These are phyloP conservation scores for Chalaropsis ovoidea DNA, from an alignment of 2,329 filamentous ascomycete species.

Conservation along the genomic window DNA sequence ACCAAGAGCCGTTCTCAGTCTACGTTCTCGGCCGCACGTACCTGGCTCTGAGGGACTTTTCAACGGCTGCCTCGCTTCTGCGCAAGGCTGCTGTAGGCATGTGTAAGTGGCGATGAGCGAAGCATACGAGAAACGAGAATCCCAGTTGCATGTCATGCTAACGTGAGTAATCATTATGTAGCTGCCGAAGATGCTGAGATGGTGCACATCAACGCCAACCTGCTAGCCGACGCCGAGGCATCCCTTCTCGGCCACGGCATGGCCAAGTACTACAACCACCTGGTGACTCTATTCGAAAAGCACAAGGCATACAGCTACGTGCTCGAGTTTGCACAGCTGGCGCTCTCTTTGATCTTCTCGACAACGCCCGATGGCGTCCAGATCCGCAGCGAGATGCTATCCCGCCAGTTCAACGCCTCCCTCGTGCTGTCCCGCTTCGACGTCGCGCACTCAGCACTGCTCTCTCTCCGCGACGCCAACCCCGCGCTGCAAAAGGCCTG, in stretches of 20 bases:
- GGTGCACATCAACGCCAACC: conserved; percentile 32
- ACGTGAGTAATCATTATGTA: conserved; percentile 31
- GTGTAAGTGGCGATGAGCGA: conserved; percentile 48
- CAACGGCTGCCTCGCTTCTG: conserved; percentile 64
- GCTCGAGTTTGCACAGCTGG: conserved; percentile 69
- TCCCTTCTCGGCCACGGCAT: conserved; percentile 65
- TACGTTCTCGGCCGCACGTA: conserved; percentile 79
- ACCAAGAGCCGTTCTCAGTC: conserved; percentile 52
- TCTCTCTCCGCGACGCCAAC: conserved; percentile 56
- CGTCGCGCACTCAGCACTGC: conserved; percentile 68
- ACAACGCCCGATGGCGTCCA: conserved; percentile 26
- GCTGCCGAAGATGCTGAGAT: conserved; percentile 39
- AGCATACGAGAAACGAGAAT: neutral
- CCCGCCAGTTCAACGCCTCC: conserved; percentile 72
- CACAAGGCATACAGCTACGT: conserved; percentile 69
- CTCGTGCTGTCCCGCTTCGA: conserved; percentile 71
- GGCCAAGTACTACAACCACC: conserved; percentile 76
- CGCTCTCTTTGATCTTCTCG: conserved; percentile 51
- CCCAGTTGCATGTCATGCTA: neutral
- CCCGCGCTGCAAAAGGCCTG: conserved; percentile 58
- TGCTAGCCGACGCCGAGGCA: conserved; percentile 35
- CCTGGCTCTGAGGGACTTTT: conserved; percentile 62
- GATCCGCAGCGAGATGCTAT: conserved; percentile 59
- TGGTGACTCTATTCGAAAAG: conserved; percentile 71
- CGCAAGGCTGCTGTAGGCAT: conserved; percentile 73